Conservation (phyloP, 345 rosid species). For the Garcia nutans region DNA sequence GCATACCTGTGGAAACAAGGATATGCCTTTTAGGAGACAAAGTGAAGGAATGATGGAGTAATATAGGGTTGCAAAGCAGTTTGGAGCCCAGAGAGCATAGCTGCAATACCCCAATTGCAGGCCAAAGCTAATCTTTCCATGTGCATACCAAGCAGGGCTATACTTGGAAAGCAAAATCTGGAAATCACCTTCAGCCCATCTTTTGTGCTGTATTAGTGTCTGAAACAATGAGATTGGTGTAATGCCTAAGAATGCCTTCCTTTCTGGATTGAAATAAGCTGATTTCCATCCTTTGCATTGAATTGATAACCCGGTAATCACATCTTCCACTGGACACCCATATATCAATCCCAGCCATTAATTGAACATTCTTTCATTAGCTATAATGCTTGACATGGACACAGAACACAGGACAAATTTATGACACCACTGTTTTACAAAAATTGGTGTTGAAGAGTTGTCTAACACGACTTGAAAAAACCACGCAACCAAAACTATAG, state of each 20-base stretch:
- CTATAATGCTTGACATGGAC: too few relatives aligned
- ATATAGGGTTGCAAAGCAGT: constrained; percentile 42
- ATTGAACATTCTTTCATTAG: constrained; percentile 17
- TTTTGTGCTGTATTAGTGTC: constrained; percentile 62
- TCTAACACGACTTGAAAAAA: too few relatives aligned
- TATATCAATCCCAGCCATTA: constrained; percentile 71
- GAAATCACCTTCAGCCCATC: constrained; percentile 82
- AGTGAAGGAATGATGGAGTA: constrained; percentile 61
- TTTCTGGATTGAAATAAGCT: constrained; percentile 54
- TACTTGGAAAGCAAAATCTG: constrained; percentile 58
- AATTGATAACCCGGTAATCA: constrained; percentile 72
- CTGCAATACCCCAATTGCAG: constrained; percentile 43
- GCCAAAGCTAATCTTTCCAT: constrained; percentile 53
- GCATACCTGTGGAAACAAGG: constrained; percentile 71
- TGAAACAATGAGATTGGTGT: constrained; percentile 56
- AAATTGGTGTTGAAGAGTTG: too few relatives aligned
- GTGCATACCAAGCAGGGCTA: constrained; percentile 58
- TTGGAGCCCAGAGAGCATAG: constrained; percentile 61
- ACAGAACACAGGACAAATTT: too few relatives aligned
- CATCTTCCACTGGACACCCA: constrained; percentile 77
- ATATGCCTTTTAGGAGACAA: constrained; percentile 52
- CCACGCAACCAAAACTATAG: too few relatives aligned
- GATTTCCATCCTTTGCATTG: constrained; percentile 75
- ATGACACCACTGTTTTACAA: too few relatives aligned
- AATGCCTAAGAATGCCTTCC: constrained; percentile 60